These are phyloP conservation scores for Lepidium didymum DNA, from an alignment of 345 rosid genomes.

Conservation along the genomic window DNA sequence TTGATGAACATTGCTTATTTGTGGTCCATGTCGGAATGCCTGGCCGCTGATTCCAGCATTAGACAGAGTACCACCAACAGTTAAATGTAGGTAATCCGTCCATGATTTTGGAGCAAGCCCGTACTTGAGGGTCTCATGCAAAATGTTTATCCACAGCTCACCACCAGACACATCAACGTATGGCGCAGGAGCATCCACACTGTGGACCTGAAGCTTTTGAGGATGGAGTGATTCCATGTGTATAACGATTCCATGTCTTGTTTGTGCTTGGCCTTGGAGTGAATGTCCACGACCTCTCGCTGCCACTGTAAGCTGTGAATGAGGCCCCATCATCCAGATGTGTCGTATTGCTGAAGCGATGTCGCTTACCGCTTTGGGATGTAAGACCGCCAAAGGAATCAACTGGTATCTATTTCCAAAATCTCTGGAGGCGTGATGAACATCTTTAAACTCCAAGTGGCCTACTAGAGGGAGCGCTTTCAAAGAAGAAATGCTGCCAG, in stretches of 20 bases:
- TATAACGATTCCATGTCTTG: constrained; percentile 65
- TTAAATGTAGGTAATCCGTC: constrained; percentile 91
- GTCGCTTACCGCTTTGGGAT: constrained; percentile 76
- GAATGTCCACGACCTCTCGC: constrained; percentile 95
- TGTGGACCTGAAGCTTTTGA: constrained; percentile 38
- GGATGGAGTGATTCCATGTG: constrained; percentile 65
- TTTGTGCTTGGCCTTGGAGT: constrained; percentile 80
- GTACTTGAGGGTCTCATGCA: constrained; percentile 54
- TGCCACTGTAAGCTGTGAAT: constrained; percentile 73
- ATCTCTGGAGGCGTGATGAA: constrained; percentile 71
- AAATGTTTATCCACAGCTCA: constrained; percentile 86
- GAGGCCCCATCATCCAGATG: constrained; percentile 76
- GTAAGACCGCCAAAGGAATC: constrained; percentile 67
- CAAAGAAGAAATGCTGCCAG: constrained; percentile 55
- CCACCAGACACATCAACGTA: constrained; percentile 84
- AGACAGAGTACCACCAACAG: constrained; percentile 92
- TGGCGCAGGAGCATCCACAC: constrained; percentile 33
- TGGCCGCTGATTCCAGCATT: constrained; percentile 97
- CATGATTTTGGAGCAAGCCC: constrained; percentile 92
- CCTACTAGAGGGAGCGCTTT: constrained; percentile 59
- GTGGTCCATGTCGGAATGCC: constrained; percentile 89
- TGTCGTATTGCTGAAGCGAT: constrained; percentile 65
- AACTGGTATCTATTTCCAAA: constrained; percentile 67
- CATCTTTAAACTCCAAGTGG: constrained; percentile 56
- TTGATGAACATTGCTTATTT: constrained; percentile 88